Base-by-base conservation (phyloP, 352 stramenopile genomes). In the Pythium scleroteichum region DNA sequence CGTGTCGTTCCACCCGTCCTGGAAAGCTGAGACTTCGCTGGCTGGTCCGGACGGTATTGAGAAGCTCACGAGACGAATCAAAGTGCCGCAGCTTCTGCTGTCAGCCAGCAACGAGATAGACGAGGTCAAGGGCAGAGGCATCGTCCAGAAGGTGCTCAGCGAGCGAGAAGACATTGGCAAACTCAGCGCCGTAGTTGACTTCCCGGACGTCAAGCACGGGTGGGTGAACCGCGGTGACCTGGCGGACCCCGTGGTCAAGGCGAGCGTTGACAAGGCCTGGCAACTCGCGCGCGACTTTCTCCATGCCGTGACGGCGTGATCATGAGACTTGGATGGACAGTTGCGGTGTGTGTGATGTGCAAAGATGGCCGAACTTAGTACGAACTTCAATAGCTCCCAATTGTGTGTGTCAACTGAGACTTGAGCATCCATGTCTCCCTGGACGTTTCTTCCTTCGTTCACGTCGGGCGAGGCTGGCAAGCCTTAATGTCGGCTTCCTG, bases 141-240 rank as follows among this genome's bases (percentile, higher is more conserved):
- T 49, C n/a, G 78, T 83, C 26, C 50, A 86, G 52, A 72, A 71
- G 53, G 76, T 82, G 33, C 69, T 85, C 3, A 13, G 27, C 45
- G 23, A 49, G 24, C 42, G 46, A n/a, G 42, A 41, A 8, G 35
- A 57, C 46, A 44, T 52, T 26, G 24, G 20, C 26, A 33, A 53
- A 38, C 47, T 44, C 4, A 68, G 61, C 46, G 12, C 64, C 9
- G 73, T 79, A 13, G 42, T 78, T 10, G 67, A 84, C 57, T 90
- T 85, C 65, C 58, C 62, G 12, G 49, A 77, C 26, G 67, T 79
- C 33, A 65, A 75, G 23, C 75, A 88, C 44, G 73, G 75, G 42
- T 90, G 76, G 76, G 76, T 87, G 46, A 80, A 82, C 70, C 73
- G 77, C 55, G 75, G 75, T 19, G 73, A 87, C 42, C 19, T 88